These are phyloP conservation scores for Saturnispora serradocipensis DNA, from an alignment of 805 yeast species.

Conservation along the genomic window DNA sequence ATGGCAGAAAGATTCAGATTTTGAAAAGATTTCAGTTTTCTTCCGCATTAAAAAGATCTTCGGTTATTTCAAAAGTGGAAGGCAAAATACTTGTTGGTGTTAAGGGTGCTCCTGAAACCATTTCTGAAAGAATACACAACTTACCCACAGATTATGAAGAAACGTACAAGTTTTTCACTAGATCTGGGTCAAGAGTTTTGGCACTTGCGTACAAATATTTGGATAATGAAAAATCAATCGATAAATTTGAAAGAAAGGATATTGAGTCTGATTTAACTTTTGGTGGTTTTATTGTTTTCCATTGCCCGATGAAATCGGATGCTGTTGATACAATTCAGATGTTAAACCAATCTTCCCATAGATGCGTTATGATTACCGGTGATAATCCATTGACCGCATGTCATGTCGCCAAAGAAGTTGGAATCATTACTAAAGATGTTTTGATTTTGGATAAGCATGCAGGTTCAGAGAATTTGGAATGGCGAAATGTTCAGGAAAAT, in stretches of 20 bases:
- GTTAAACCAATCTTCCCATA: constrained; percentile 92
- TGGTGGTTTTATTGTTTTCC: constrained; percentile 93
- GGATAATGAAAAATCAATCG: constrained; percentile 37
- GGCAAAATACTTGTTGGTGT: constrained; percentile 62
- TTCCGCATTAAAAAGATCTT: constrained; percentile 88
- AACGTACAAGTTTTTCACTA: constrained; percentile 79
- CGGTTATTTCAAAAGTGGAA: constrained; percentile 62
- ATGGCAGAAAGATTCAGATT: constrained; percentile 46
- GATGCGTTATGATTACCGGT: constrained; percentile 97
- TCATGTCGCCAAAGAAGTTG: constrained; percentile 92
- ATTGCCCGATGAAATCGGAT: constrained; percentile 91
- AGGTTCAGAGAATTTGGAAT: constrained; percentile 51
- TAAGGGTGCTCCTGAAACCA: constrained; percentile 98
- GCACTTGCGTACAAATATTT: constrained; percentile 85
- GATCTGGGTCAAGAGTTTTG: constrained; percentile 92
- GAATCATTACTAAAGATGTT: constrained; percentile 73
- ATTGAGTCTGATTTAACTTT: constrained; percentile 69
- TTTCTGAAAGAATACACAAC: constrained; percentile 59
- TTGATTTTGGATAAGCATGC: constrained; percentile 70
- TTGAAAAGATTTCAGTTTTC: constrained; percentile 95
- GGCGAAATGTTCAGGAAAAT: constrained; percentile 81
- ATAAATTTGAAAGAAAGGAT: constrained; percentile 59
- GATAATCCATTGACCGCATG: constrained; percentile 98
- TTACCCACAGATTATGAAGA: constrained; percentile 79
- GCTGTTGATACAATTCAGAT: constrained; percentile 83